Base-by-base conservation (phyloP, 495 filamentous ascomycete genomes). In the Mytilinidion resinicola region DNA sequence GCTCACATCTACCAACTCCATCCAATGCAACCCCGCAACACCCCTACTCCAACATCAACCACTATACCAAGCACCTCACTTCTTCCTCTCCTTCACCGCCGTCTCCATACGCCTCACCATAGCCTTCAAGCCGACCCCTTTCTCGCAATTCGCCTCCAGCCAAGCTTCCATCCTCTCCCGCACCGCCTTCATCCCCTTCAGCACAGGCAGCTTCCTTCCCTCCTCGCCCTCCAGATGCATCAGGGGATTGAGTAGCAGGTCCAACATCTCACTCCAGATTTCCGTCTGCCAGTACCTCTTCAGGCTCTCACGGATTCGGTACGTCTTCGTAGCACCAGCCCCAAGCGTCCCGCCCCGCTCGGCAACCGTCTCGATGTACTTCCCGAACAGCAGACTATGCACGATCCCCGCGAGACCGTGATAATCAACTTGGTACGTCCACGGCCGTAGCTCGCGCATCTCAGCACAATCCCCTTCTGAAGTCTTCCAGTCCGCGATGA, bases 351-450 rank as follows among this genome's bases (percentile, higher is more conserved):
- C 66, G 21, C 58, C 67, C 19, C 73, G 62, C 48, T 73, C 75
- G 11, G 74, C 73, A 0, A 76, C 70, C 14, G 89, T 93, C 66
- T 97, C 90, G 60, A 98, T 90, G 74, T 96, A 96, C 66, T 88
- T 88, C 6, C 93, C 93, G 69, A 96, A 97, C 0, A 98, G 79
- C 67, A 98, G 77, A 35, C 80, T 82, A 67, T 97, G 91, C 12
- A 96, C 73, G 12, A 87, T 87, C 7, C 89, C 89, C 0, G 93
- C 93, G 0, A 96, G 76, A 33, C 93, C 93, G 72, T 92, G 89
- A 55, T 97, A 91, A 71, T 98, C 93, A 56, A 95, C 85, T 68
- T 98, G 93, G 72, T 88, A 95, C 0, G 91, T 97, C 93, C 93
- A 98, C 1, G 89, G 88, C 11, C 91, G 78, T 62, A 86, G 78